Percentiles rank a stretch among this genome's conserved stretches.
These are phyloP conservation scores for Lippia alba DNA, from an alignment of 305 asterid species.

Conservation along the genomic window DNA sequence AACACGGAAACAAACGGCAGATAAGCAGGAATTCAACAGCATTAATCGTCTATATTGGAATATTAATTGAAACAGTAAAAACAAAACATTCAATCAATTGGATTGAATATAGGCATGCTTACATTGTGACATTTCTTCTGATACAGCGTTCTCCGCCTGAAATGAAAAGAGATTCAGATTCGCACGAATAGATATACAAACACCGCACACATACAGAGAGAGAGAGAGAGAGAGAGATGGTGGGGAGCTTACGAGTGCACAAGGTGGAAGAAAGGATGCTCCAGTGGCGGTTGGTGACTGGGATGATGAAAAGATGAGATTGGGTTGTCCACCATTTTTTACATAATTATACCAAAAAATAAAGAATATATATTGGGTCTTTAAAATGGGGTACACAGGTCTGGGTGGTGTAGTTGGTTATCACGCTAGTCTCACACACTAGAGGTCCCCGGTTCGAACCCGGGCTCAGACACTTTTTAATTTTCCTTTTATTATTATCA, in stretches of 20 bases:
- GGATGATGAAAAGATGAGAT: conserved; percentile 26
- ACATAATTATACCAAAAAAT: neutral
- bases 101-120: conserved; percentile 21
- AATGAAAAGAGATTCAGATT: conserved; percentile 21
- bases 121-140: conserved; percentile 45
- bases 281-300: conserved; percentile 37
- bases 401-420: conserved; percentile 99
- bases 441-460: conserved; percentile 99
- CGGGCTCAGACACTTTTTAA: conserved; percentile 87
- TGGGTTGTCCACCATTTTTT: neutral
- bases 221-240: conserved; percentile 9
- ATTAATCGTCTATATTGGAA: neutral
- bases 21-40: neutral
- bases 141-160: conserved; percentile 21
- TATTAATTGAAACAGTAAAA: neutral
- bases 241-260: conserved; percentile 14
- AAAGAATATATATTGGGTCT: too few species aligned
- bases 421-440: conserved; percentile 99
- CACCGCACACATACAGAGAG: neutral
- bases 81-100: neutral
- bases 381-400: conserved; percentile 31
- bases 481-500: too few species aligned
- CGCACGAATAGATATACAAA: neutral
- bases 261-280: conserved; percentile 24
- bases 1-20: neutral